Evolutionary conservation across 2,329 filamentous ascomycete genomes (phyloP).

Genomic region (Colletotrichum sp.): DNA sequence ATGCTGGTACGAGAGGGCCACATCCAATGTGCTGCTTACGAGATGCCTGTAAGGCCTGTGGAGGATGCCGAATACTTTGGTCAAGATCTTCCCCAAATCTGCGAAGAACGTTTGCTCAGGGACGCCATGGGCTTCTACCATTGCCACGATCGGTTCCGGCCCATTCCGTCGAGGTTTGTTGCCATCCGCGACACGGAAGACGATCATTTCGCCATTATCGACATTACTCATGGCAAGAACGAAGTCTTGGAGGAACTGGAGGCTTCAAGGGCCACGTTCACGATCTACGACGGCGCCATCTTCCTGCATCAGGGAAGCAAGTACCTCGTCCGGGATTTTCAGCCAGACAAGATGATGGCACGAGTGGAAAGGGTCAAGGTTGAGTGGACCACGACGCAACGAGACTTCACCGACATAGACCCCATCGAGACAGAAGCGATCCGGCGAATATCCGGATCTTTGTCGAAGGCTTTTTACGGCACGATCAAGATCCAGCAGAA

Average conservation of each 20-base stretch:
- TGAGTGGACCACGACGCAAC: slow-evolving; percentile 92
- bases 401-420: slow-evolving; percentile 94
- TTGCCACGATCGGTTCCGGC: slow-evolving; percentile 86
- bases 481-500: slow-evolving; percentile 84
- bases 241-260: slow-evolving; percentile 94
- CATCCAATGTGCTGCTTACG: slow-evolving; percentile 91
- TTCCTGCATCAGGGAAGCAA: slow-evolving; percentile 95
- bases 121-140: slow-evolving; percentile 87
- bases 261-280: slow-evolving; percentile 92
- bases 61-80: slow-evolving; percentile 84
- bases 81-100: slow-evolving; percentile 71
- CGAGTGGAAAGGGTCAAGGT: slow-evolving; percentile 89
- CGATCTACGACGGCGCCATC: slow-evolving; percentile 94
- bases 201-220: slow-evolving; percentile 92
- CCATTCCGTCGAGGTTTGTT: slow-evolving; percentile 81
- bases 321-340: slow-evolving; percentile 90
- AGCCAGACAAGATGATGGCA: slow-evolving; percentile 79
- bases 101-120: slow-evolving; percentile 72
- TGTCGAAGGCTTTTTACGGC: slow-evolving; percentile 81
- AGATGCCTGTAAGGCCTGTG: slow-evolving; percentile 86
- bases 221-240: slow-evolving; percentile 83
- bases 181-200: slow-evolving; percentile 88
- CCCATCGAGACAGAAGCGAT: slow-evolving; percentile 91
- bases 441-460: slow-evolving; percentile 67
- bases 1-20: slow-evolving; percentile 92